Conservation (phyloP, 345 rosid species). For the Laguncularia racemosa region DNA sequence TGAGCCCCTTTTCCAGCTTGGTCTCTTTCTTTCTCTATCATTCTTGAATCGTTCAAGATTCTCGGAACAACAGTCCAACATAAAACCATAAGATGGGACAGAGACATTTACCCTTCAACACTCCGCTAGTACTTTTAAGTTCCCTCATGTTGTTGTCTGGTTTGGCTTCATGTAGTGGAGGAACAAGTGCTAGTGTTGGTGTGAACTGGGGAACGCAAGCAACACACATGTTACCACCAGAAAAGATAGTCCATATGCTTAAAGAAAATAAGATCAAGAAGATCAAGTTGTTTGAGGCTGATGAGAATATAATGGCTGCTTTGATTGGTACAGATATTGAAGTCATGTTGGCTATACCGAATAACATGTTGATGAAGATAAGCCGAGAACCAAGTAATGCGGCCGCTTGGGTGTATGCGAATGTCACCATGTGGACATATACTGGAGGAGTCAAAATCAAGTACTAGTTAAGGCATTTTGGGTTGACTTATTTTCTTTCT, state of each 20-base stretch:
- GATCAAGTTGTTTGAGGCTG: slow-evolving; percentile 80
- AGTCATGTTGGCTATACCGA: slow-evolving; percentile 84
- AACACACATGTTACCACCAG: slow-evolving; percentile 55
- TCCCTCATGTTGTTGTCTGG: slow-evolving; percentile 1
- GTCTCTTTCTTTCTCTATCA: slow-evolving; percentile 7
- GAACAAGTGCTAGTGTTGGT: slow-evolving; percentile 19
- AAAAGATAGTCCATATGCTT: slow-evolving; percentile 57
- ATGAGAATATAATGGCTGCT: slow-evolving; percentile 46
- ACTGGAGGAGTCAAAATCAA: slow-evolving; percentile 58
- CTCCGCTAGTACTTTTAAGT: background rate
- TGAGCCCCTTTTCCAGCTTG: no score
- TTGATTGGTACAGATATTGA: slow-evolving; percentile 55
- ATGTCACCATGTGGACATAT: slow-evolving; percentile 54
- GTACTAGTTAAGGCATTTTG: slow-evolving; percentile 16
- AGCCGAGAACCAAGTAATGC: slow-evolving; percentile 45
- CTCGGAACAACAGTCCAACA: no score
- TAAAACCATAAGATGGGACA: no score
- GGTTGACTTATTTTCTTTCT: background rate
- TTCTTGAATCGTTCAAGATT: background rate
- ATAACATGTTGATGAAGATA: slow-evolving; percentile 47
- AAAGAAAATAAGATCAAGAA: slow-evolving; percentile 48
- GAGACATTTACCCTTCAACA: background rate
- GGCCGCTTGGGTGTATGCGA: slow-evolving; percentile 61
- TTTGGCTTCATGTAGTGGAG: background rate
- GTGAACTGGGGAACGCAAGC: slow-evolving; percentile 86